Percentiles rank a stretch among this genome's conserved stretches.
Evolutionary conservation across 2,329 filamentous ascomycete genomes (phyloP).

Genomic region (Plenodomus biglobosus): DNA sequence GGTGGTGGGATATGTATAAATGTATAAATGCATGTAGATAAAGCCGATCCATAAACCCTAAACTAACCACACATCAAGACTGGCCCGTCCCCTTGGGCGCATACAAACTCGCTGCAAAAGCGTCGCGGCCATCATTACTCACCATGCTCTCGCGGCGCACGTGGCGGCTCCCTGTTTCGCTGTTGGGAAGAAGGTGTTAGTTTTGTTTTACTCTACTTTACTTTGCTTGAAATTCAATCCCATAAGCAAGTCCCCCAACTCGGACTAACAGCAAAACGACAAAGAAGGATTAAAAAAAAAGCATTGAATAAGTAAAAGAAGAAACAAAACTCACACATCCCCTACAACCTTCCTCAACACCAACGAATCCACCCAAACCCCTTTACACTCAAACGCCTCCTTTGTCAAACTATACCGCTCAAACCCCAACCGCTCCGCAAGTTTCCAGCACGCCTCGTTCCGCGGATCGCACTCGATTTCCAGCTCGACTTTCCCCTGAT

Average conservation of each 20-base stretch:
- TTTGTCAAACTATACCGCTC: slow-evolving; percentile 26
- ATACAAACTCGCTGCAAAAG: not conserved
- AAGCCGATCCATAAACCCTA: too few relatives aligned
- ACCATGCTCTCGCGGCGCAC: not conserved
- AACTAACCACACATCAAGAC: not conserved
- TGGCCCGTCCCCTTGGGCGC: not conserved
- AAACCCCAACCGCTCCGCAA: slow-evolving; percentile 39
- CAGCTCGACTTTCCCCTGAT: slow-evolving; percentile 18
- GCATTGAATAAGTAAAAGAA: too few relatives aligned
- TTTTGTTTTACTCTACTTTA: not conserved
- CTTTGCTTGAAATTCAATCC: not conserved
- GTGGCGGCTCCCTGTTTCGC: not conserved
- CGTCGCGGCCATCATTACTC: not conserved
- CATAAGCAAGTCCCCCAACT: not conserved
- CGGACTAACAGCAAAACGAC: not conserved
- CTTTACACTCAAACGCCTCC: slow-evolving; percentile 34
- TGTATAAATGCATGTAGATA: too few relatives aligned
- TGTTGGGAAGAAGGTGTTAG: not conserved
- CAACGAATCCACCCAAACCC: slow-evolving; percentile 37
- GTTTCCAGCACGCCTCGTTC: slow-evolving; percentile 31
- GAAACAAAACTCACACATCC: slow-evolving; percentile 14
- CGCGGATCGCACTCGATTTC: slow-evolving; percentile 43
- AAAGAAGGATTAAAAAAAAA: too few relatives aligned
- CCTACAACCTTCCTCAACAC: slow-evolving; percentile 27
- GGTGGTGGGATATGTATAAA: too few relatives aligned